Evolutionary conservation across 805 yeast genomes (phyloP), one percentile per base, ranked within the genome.

Genomic region (Cyberlindnera lachancei): DNA sequence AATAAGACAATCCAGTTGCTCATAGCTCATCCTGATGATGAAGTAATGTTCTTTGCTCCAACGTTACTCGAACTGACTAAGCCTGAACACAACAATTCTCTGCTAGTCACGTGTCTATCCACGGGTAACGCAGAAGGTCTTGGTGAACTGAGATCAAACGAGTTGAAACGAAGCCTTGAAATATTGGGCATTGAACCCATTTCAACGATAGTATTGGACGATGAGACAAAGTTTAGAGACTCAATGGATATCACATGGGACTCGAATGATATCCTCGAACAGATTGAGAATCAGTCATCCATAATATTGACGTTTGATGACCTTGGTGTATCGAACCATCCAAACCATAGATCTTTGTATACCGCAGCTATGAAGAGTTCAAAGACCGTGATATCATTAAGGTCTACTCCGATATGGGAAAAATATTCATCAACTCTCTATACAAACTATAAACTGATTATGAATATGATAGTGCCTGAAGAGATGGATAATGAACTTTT

Each of bases 21-120:
- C 10, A 78, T 87, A 25, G 96, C 95, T 1, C 99, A 92, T 56
- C 99, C 99, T 0, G 99, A 92, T 56, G 99, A 92, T 55, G 99
- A 92, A 58, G 88, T 86, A 31, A 92, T 92, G 98, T 92, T 92
- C 57, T 92, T 92, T 49, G 75, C 86, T 1, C 98, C 98, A 0
- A 64, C 88, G 0, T 42, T 87, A 20, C 54, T 71, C 7, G 79
- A 73, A 40, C 40, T 67, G n/a, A 42, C 66, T 8, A 68, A 69
- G 38, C 57, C 67, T 1, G 56, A 64, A 30, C 62, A 71, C 43
- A 52, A 63, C 33, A 80, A 79, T 46, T 42, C 50, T 7, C 58
- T 87, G 12, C 65, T 70, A 23, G 48, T 88, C 10, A 48, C 86
- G 7, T 84, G 94, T 41, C 68, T 85, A 34, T 79, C 94, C 3